phyloP scores from a whole-genome alignment of 495 filamentous ascomycete genomes.

The Aspergillus baeticus region DNA sequence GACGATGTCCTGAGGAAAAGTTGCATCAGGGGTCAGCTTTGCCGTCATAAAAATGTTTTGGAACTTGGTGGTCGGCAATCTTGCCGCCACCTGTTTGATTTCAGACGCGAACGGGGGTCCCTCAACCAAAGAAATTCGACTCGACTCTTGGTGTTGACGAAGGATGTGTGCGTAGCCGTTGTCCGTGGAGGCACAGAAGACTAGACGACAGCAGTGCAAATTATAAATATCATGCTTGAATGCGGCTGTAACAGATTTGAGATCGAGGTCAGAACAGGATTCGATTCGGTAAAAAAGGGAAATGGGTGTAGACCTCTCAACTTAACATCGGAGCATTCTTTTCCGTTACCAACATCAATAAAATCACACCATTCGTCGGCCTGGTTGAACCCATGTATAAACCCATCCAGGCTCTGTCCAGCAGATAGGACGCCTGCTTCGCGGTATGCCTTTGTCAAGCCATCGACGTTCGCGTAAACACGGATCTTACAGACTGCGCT shows the following conservation, averaged over 20 bases:
- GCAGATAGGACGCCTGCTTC: slow-evolving; percentile 14
- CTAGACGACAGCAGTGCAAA: slow-evolving; percentile 25
- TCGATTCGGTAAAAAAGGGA: too few relatives aligned
- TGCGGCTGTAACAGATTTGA: too few relatives aligned
- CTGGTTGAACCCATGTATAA: slow-evolving; percentile 35
- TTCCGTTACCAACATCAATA: slow-evolving; percentile 32
- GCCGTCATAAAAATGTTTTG: slow-evolving; percentile 23
- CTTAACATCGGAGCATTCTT: slow-evolving; percentile 36
- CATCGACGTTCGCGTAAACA: slow-evolving; percentile 30
- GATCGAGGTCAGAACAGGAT: too few relatives aligned
- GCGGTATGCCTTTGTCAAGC: slow-evolving; percentile 26
- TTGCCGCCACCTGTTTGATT: slow-evolving; percentile 17
- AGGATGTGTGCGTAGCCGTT: slow-evolving; percentile 32
- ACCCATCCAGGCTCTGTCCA: slow-evolving; percentile 14
- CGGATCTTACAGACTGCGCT: slow-evolving; percentile 22
- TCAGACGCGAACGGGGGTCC: slow-evolving; percentile 28
- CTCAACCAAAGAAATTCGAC: slow-evolving; percentile 27
- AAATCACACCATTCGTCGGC: slow-evolving; percentile 28
- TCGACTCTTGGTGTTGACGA: slow-evolving; percentile 17
- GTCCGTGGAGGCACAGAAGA: slow-evolving; percentile 31
- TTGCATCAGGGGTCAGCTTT: slow-evolving; percentile 20
- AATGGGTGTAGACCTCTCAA: too few relatives aligned
- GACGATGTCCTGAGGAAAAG: slow-evolving; percentile 20
- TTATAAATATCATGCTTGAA: slow-evolving; percentile 23
- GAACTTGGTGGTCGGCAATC: slow-evolving; percentile 23